Evolutionary conservation across 1,284 basidiomycete species (phyloP).

Genomic region (Sphaerobolus stellatus): DNA sequence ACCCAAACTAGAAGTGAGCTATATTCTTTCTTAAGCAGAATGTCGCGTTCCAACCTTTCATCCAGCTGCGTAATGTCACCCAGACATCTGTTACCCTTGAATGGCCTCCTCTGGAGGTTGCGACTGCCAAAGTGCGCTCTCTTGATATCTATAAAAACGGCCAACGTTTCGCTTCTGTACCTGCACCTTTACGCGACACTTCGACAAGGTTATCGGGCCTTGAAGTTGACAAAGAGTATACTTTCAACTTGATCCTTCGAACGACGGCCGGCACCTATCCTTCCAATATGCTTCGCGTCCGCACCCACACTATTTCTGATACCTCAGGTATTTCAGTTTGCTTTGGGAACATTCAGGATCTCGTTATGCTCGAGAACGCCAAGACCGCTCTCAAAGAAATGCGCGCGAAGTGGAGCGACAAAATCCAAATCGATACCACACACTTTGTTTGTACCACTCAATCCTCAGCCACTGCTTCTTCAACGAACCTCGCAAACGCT

Average conservation of each 20-base stretch:
- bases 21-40: neutral
- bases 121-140: constrained; percentile 79
- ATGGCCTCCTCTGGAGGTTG: constrained; percentile 85
- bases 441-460: constrained; percentile 95
- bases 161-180: constrained; percentile 82
- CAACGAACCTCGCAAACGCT: constrained; percentile 47
- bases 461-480: constrained; percentile 56
- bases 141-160: constrained; percentile 91
- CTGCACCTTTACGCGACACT: constrained; percentile 76
- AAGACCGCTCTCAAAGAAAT: constrained; percentile 79
- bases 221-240: constrained; percentile 84
- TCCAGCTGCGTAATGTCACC: constrained; percentile 84
- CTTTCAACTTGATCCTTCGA: constrained; percentile 87
- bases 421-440: constrained; percentile 94
- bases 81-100: constrained; percentile 94
- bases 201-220: constrained; percentile 90
- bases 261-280: constrained; percentile 88
- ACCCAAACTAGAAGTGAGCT: constrained; percentile 66
- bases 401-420: constrained; percentile 84
- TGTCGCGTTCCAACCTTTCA: constrained; percentile 12
- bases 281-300: constrained; percentile 77
- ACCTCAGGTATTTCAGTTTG: constrained; percentile 91
- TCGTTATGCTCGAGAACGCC: constrained; percentile 71
- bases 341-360: constrained; percentile 84
- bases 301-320: constrained; percentile 91